Percentiles rank a stretch among this genome's conserved stretches.
These are phyloP conservation scores for Dicorynia guianensis DNA, from an alignment of 306 rosid genomes.

Conservation along the genomic window DNA sequence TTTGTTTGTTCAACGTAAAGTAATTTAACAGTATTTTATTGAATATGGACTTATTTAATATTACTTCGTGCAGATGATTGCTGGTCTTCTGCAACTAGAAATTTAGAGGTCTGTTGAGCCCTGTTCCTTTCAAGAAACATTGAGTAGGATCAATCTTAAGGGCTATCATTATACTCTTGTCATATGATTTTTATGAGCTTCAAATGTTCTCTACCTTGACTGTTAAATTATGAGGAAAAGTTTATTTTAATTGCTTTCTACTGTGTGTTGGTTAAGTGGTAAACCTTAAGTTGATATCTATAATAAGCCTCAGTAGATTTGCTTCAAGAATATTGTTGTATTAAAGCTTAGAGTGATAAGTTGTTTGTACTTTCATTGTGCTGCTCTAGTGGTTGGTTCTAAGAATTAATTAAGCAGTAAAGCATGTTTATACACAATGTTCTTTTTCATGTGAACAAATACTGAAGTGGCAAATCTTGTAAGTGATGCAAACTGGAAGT, in stretches of 20 bases:
- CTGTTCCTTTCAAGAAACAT: slow-evolving; percentile 12
- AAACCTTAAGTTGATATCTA: slow-evolving; percentile 20
- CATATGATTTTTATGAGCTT: slow-evolving; percentile 8
- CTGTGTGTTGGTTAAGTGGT: slow-evolving; percentile 16
- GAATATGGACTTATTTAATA: slow-evolving; percentile 36
- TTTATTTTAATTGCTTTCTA: slow-evolving; percentile 11
- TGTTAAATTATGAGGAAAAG: slow-evolving; percentile 17
- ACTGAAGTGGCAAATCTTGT: too few relatives aligned
- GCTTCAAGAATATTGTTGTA: slow-evolving; percentile 5
- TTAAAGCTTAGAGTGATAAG: too few relatives aligned
- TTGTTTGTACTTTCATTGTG: too few relatives aligned
- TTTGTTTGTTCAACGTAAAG: slow-evolving; percentile 26
- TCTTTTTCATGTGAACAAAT: too few relatives aligned
- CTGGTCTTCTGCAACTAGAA: slow-evolving; percentile 68
- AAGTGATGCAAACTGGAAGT: too few relatives aligned
- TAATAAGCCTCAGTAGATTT: not conserved
- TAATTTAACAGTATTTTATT: slow-evolving; percentile 20
- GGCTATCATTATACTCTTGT: slow-evolving; percentile 18
- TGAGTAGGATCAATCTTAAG: slow-evolving; percentile 15
- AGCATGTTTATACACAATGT: too few relatives aligned
- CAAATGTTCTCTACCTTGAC: slow-evolving; percentile 32
- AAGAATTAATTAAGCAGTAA: too few relatives aligned
- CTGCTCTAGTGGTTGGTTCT: too few relatives aligned
- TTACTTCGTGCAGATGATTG: slow-evolving; percentile 83
- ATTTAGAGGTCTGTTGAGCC: slow-evolving; percentile 62